Evolutionary conservation across 257 asterid genomes (phyloP).

Genomic region (Ballota nigra): DNA sequence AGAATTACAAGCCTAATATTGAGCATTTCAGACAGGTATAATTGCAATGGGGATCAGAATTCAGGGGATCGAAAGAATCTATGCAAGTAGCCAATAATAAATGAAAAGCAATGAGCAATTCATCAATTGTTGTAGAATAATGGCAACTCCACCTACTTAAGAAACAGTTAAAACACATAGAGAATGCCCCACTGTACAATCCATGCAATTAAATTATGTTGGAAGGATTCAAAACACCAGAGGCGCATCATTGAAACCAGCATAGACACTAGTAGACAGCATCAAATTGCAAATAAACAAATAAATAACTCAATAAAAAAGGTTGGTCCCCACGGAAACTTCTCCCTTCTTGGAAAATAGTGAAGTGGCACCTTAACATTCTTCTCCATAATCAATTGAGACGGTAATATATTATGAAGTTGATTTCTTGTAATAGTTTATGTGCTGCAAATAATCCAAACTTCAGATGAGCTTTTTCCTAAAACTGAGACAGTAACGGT

Average conservation of each 20-base stretch:
- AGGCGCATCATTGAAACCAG: not conserved
- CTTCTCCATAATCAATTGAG: not conserved
- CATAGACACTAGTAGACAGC: not conserved
- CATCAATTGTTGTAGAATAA: conserved; percentile 2
- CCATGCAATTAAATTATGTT: not conserved
- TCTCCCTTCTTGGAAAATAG: not conserved
- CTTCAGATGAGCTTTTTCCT: not conserved
- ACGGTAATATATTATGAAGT: not conserved
- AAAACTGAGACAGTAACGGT: not conserved
- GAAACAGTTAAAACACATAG: not conserved
- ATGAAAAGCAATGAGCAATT: not conserved
- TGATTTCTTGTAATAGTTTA: no score
- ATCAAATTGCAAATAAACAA: not conserved
- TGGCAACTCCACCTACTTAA: not conserved
- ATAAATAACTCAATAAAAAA: not conserved
- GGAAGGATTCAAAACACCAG: not conserved
- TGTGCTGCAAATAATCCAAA: not conserved
- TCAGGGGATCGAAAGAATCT: not conserved
- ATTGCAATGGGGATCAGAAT: not conserved
- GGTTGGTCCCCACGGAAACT: not conserved
- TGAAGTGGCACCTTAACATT: not conserved
- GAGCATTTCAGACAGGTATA: not conserved
- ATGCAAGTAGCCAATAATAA: conserved; percentile 1
- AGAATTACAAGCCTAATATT: not conserved
- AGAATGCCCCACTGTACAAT: not conserved